phyloP scores from a whole-genome alignment of 2,329 filamentous ascomycete genomes.

The Thielaviopsis euricoi region DNA sequence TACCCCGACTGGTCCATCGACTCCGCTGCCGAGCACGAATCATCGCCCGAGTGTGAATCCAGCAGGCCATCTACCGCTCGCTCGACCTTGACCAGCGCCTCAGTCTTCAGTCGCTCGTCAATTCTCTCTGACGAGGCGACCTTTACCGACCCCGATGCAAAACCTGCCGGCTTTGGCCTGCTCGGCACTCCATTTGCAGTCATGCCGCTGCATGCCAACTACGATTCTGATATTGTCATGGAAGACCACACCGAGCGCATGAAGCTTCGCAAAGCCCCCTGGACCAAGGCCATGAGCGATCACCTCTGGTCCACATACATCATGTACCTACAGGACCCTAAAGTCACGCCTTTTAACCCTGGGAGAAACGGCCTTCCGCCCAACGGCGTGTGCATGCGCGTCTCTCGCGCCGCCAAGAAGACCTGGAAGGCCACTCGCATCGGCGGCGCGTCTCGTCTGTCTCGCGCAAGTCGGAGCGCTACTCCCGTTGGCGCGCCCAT shows the following conservation, averaged over 20 bases:
- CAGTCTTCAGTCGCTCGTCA: conserved; percentile 40
- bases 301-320: conserved; percentile 51
- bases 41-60: conserved; percentile 40
- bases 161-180: not conserved
- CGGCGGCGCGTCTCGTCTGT: conserved; percentile 14
- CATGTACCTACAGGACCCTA: conserved; percentile 49
- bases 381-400: conserved; percentile 45
- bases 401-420: conserved; percentile 47
- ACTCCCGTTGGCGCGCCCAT: conserved; percentile 41
- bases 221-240: conserved; percentile 7
- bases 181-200: not conserved
- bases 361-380: conserved; percentile 48
- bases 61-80: conserved; percentile 43
- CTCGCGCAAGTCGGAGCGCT: conserved; percentile 31
- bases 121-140: conserved; percentile 37
- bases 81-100: conserved; percentile 41
- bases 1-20: conserved; percentile 45
- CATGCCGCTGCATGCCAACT: not conserved
- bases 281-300: conserved; percentile 48
- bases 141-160: conserved; percentile 32
- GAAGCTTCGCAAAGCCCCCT: conserved; percentile 34
- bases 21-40: conserved; percentile 39
- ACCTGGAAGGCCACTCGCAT: conserved; percentile 48
- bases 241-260: conserved; percentile 6
- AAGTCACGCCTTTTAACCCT: conserved; percentile 48